Evolutionary conservation across 805 yeast species (phyloP), one percentile per base, ranked within the genome.

Genomic region (Candida maris): DNA sequence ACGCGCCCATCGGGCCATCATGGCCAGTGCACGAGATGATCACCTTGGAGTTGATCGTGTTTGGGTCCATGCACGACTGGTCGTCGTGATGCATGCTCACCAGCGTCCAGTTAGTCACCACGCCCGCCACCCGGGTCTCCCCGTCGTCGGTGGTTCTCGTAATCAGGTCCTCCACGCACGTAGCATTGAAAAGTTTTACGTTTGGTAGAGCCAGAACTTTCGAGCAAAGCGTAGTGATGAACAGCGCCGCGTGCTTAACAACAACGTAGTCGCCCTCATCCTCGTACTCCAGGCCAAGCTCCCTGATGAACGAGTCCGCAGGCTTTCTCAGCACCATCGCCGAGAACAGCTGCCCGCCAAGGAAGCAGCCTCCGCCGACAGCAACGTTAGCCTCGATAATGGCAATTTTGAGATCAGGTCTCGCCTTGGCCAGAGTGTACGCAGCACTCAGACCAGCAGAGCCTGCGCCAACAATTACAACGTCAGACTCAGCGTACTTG

Each of bases 1-100:
- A 81, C 6, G 89, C 88, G 41, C 89, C 89, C 63, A 81, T 79
- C 35, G 87, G 88, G 52, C 91, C 89, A 57, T 82, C 91, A 55
- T 82, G 89, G 41, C 89, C 91, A 21, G 86, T 76, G 44, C 87
- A 77, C 12, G 87, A 80, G 39, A 83, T 66, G 39, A 82, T 76
- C 38, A 83, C 77, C 55, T 67, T 57, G 42, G 70, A 67, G 52
- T 81, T 82, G 67, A 82, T 79, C 42, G 86, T 81, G 65, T 81
- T 81, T 33, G 89, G 88, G 56, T 81, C 89, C 88, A 82, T 82
- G 59, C 89, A 82, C 10, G 83, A 76, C 60, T 82, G 89, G 38
- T 76, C 75, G 56, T 79, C 84, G 54, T 82, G 89, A 59, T 81
- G 79, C 72, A 79, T 70, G 4, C 87, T 67, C 17, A 82, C 89